These are phyloP conservation scores for Pichia kudriavzevii DNA, from an alignment of 1,139 yeast genomes.

Conservation along the genomic window DNA sequence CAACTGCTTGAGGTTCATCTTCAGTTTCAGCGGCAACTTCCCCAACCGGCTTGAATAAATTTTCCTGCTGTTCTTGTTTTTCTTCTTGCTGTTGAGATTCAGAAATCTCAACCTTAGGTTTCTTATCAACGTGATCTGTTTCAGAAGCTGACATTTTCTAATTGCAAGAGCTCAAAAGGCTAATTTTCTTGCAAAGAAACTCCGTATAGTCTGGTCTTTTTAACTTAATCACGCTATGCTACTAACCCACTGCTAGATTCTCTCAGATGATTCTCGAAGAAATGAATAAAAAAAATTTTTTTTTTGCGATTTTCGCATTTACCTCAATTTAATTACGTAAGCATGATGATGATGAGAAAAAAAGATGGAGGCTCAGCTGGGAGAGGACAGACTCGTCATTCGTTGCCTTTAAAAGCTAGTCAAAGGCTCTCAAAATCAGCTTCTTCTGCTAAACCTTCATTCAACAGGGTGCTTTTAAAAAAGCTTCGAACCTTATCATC, in stretches of 20 bases:
- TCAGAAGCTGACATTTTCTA: conserved; percentile 4
- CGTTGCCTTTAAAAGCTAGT: too few species aligned
- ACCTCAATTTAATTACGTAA: conserved; percentile 2
- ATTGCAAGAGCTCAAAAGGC: conserved; percentile 2
- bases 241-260: neutral
- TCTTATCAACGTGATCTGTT: conserved; percentile 17
- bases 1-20: conserved; percentile 8
- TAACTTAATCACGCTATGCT: neutral
- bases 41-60: conserved; percentile 52
- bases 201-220: neutral
- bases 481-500: conserved; percentile 49
- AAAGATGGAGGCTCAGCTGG: neutral
- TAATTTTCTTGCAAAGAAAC: neutral
- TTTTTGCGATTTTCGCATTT: neutral
- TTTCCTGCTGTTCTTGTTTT: conserved; percentile 27
- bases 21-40: conserved; percentile 35
- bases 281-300: neutral
- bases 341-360: neutral
- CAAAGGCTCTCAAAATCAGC: too few species aligned
- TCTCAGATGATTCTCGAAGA: neutral
- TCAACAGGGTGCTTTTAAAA: conserved; percentile 23
- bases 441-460: conserved; percentile 7
- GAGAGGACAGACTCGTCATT: neutral
- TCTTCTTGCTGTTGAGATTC: conserved; percentile 14
- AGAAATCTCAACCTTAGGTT: conserved; percentile 20